Conservation (phyloP, 208 protist genomes). For the Trypanosoma vivax region DNA sequence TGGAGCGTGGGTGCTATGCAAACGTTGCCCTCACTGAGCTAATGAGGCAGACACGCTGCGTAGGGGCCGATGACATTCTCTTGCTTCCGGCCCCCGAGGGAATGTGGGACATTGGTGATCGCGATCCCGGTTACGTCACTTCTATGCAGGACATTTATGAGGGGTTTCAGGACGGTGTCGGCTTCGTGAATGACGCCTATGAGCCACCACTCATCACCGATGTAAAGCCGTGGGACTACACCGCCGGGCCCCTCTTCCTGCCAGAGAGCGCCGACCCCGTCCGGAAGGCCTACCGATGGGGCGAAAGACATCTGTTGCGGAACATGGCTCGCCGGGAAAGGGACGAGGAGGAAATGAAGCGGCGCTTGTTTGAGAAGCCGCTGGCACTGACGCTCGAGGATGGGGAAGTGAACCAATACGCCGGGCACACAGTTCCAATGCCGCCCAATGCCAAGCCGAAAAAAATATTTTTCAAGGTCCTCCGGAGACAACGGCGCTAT, state of each 20-base stretch:
- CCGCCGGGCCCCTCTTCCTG: constrained; percentile 53
- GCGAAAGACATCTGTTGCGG: constrained; percentile 52
- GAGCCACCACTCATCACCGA: constrained; percentile 27
- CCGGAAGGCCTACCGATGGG: constrained; percentile 51
- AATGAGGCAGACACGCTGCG: constrained; percentile 61
- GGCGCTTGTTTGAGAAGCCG: constrained; percentile 58
- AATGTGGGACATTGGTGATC: constrained; percentile 55
- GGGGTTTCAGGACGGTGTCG: constrained; percentile 71
- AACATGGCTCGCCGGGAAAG: constrained; percentile 51
- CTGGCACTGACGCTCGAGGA: constrained; percentile 51
- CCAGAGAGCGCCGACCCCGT: constrained; percentile 43
- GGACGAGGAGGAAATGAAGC: constrained; percentile 44
- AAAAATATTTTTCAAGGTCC: constrained; percentile 59
- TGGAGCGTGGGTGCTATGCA: constrained; percentile 82
- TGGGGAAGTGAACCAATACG: constrained; percentile 62
- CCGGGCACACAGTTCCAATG: constrained; percentile 73
- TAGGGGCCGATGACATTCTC: constrained; percentile 58
- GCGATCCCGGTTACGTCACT: constrained; percentile 68
- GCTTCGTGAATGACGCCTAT: constrained; percentile 42
- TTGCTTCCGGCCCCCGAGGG: constrained; percentile 41
- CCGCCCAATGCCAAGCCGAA: constrained; percentile 59
- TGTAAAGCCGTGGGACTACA: constrained; percentile 40
- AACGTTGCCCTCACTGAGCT: constrained; percentile 83
- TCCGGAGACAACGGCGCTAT: constrained; percentile 54
- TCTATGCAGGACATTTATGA: constrained; percentile 80